Base-by-base conservation (phyloP, 495 filamentous ascomycete genomes). In the Aspergillus sparsus region DNA sequence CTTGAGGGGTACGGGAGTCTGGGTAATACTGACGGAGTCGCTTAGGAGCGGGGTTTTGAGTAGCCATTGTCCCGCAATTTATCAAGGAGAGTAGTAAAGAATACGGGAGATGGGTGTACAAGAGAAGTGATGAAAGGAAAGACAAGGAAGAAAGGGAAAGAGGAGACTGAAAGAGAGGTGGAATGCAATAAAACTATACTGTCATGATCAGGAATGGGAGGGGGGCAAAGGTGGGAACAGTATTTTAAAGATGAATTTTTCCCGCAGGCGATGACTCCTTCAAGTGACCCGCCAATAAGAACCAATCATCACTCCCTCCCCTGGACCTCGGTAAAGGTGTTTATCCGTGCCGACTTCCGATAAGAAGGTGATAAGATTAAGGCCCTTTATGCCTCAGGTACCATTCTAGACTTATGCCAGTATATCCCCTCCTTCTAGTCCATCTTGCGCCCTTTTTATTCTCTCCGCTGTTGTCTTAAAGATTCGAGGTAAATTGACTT, bases 11-110 rank as follows among this genome's bases (percentile, higher is more conserved):
- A 44, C 18, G 51, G 50, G 60, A 34, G 54, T 27, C 3, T 27
- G 62, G 59, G 46, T 62, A 55, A 65, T 49, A 82, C 80, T 81
- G 78, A 82, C 80, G 74, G 71, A 76, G 63, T 65, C 15, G 60
- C 49, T 52, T 70, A 63, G 67, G 31, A 21, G 64, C 66, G 53
- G 49, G 61, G 33, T 60, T 50, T 67, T 72, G 62, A 42, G 68
- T 45, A 46, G 63, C 64, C 74, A 78, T 78, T 54, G 46, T 69
- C 53, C 13, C 44, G 13, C 33, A 15, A 7, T 44, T 5, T 16
- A 39, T 34, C 21, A 34, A 34, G 1, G 35, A 35, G n/a, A 7
- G 13, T 49, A n/a, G 16, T 42, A 32, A 35, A 10, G 32, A 7
- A 39, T 5, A 33, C 6, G 50, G 39, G 33, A 9, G 53, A 15